Percentiles rank a stretch among this genome's conserved stretches.
phyloP scores from a whole-genome alignment of 345 rosid genomes.

The thale cress (Arabidopsis thaliana) region TAIR10.1 NC_003076.8:19284501-19285000 shows the following conservation, averaged over 20 bases:
- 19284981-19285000: constrained; percentile 90
- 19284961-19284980: constrained; percentile 96
- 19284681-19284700: constrained; percentile 84
- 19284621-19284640: background rate
- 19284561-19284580: constrained; percentile 34
- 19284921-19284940: constrained; percentile 95
- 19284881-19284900: constrained; percentile 77
- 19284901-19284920: constrained; percentile 77
- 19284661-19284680: constrained; percentile 71
- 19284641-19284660: constrained; percentile 59
- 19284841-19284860: background rate
- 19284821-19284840: background rate
- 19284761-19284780: constrained; percentile 98
- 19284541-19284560: constrained; percentile 68
- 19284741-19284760: constrained; percentile 96
- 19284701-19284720: constrained; percentile 93
- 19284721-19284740: constrained; percentile 91
- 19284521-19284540: constrained; percentile 99
- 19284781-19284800: constrained; percentile 22
- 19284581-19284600: constrained; percentile 6
- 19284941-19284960: constrained; percentile 88
- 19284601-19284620: background rate
- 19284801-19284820: background rate
- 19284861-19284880: constrained; percentile 87
- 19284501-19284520: constrained; percentile 97